Evolutionary conservation across 768 basidiomycete species (phyloP), one percentile per base, ranked within the genome.

Genomic region (Mycena vitilis): DNA sequence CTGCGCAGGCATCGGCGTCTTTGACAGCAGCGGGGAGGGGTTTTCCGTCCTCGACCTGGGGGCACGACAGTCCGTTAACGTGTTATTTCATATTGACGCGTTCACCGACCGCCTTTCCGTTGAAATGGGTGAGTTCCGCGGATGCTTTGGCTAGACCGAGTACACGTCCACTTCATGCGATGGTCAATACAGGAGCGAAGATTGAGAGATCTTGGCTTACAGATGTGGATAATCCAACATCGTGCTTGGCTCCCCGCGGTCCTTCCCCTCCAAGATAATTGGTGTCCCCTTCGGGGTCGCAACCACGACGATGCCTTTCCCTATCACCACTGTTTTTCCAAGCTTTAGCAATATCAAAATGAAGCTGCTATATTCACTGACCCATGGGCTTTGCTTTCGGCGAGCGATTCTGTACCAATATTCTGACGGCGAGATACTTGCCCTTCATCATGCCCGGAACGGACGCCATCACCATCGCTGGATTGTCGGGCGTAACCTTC

Each of bases 381-480:
- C 66, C 60, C 66, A 67, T 67, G 6, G 66, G 60, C 30, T 25
- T 67, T 12, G 53, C 60, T 8, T 55, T 67, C 25, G 23, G 42
- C 9, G 58, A 18, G 45, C 66, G 66, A 16, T 67, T 67, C 66
- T 67, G 66, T 13, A 62, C 60, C 55, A 67, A 40, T 20, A 68
- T 42, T n/a, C n/a, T 51, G 30, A 68, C 2, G 15, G 47, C 8
- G 7, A 68, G 55, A 37, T 62, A 63, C 38, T 68, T 68, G n/a
- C 66, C 66, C 30, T 34, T 6, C 9, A 23, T 22, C 60, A 63
- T 22, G 15, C 66, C 55, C 1, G 66, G 66, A 1, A 40, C 45
- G 60, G 57, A 63, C 42, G 55, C 37, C 40, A 68, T 58, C 4
- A 70, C 18, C 16, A 52, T 51, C 30, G 8, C 15, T 11, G 51